Base-by-base conservation (phyloP, 2,329 filamentous ascomycete genomes). In the Diaporthe helianthi region DNA sequence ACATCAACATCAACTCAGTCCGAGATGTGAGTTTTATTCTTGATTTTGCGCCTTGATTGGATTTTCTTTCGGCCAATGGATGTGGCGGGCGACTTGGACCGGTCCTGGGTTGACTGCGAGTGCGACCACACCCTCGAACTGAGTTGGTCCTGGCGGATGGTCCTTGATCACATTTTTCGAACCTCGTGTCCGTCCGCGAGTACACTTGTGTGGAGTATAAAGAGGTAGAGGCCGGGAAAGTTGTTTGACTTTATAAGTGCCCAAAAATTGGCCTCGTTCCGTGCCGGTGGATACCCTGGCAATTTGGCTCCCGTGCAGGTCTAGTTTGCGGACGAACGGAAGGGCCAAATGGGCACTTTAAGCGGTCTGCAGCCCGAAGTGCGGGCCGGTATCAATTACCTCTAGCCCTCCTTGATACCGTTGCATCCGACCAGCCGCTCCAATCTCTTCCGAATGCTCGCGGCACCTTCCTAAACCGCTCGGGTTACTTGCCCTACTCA, bases 1-100 rank as follows among this genome's bases (percentile, higher is more conserved):
- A 99, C 86, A 97, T 99, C 87, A 98, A 98, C 90, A 99, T 99
- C 87, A 96, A 98, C 89, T 98, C 96, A 73, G 94, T 97, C 79
- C 93, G 96, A 87, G 96, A 98, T 91, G 96, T 98, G 90, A 90
- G 94, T 71, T 49, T 10, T 33, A 29, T 49, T 49, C 31, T 29
- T 68, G 49, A 54, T 68, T 75, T 72, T 74, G 76, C 74, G 72
- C 67, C 67, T 73, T 22, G n/a, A 54, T 36, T 26, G 58, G 49
- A 52, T 44, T 7, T 38, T 52, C 13, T 13, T 63, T 12, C 47
- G 26, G 58, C 58, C 41, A 49, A 33, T 36, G 29, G 44, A 49
- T 49, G 58, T 31, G 41, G 58, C 58, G 58, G n/a, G 58, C 29
- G 44, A 44, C 10, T 13, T n/a, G 29, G 58, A 41, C 58, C 36